Conservation (phyloP, 192 early-diverging fungal genomes). For the Borealophlyctis nickersoniae region DNA sequence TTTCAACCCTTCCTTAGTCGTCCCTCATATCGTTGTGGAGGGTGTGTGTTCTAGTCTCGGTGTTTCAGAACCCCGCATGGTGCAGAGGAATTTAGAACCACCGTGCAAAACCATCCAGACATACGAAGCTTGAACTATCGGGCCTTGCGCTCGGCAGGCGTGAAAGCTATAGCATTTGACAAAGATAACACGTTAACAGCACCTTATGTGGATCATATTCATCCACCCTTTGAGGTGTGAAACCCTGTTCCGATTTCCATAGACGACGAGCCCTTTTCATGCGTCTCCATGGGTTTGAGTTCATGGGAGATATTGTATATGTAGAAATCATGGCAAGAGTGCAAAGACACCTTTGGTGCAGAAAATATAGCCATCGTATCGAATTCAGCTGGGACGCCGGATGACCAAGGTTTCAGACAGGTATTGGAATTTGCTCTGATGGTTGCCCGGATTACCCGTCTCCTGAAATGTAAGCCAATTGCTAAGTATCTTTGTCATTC, state of each 20-base stretch:
- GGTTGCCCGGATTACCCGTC: no score
- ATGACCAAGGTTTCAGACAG: conserved; percentile 57
- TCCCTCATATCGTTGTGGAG: conserved; percentile 73
- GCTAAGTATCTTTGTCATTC: no score
- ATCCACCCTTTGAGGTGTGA: conserved; percentile 61
- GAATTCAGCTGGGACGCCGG: conserved; percentile 84
- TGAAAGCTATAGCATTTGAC: conserved; percentile 83
- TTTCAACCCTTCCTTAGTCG: conserved; percentile 59
- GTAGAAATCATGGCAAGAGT: conserved; percentile 65
- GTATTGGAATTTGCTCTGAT: no score
- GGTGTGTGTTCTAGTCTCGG: conserved; percentile 28
- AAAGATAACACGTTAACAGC: conserved; percentile 95
- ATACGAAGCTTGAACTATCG: conserved; percentile 68
- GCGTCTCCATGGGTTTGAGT: not conserved
- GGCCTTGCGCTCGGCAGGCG: conserved; percentile 53
- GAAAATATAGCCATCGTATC: conserved; percentile 77
- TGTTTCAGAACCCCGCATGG: not conserved
- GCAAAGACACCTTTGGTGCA: conserved; percentile 58
- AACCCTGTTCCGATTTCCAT: not conserved
- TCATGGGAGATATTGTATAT: not conserved
- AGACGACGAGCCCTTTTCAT: not conserved
- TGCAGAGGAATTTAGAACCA: not conserved
- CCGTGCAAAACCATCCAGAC: conserved; percentile 38
- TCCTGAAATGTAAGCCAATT: no score
- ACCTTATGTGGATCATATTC: conserved; percentile 69